Evolutionary conservation across 2,329 filamentous ascomycete species (phyloP).

Genomic region (Onygenales sp.): DNA sequence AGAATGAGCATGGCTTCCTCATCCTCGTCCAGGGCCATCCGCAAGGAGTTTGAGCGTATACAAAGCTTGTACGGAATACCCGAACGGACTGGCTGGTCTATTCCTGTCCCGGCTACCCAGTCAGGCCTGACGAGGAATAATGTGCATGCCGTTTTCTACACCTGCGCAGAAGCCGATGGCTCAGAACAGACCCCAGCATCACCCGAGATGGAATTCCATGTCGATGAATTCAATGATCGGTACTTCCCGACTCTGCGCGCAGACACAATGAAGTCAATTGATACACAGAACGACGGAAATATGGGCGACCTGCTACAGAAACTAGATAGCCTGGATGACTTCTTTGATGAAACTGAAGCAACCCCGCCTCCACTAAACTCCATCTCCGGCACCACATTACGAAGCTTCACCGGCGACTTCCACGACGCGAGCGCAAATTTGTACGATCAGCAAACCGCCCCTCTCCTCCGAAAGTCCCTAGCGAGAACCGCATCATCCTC

Average conservation of each 20-base stretch:
- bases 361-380: conserved; percentile 47
- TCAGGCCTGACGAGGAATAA: conserved; percentile 79
- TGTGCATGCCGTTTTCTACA: conserved; percentile 93
- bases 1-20: conserved; percentile 93
- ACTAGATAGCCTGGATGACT: conserved; percentile 69
- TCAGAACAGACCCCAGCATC: conserved; percentile 56
- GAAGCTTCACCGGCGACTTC: conserved; percentile 49
- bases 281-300: conserved; percentile 50
- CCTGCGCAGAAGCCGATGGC: conserved; percentile 61
- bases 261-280: conserved; percentile 89
- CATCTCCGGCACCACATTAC: conserved; percentile 27
- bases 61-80: conserved; percentile 95
- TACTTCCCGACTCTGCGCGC: conserved; percentile 71
- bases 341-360: conserved; percentile 60
- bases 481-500: conserved; percentile 60
- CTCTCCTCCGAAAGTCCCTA: conserved; percentile 76
- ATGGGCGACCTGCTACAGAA: conserved; percentile 76
- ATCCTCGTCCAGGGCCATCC: conserved; percentile 70
- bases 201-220: conserved; percentile 84
- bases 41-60: conserved; percentile 90
- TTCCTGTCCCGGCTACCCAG: conserved; percentile 84
- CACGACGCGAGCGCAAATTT: conserved; percentile 70
- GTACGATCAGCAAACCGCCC: conserved; percentile 87
- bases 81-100: conserved; percentile 90
- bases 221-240: conserved; percentile 70